Base-by-base conservation (phyloP, 306 rosid genomes). In the Vigna unguiculata region DNA sequence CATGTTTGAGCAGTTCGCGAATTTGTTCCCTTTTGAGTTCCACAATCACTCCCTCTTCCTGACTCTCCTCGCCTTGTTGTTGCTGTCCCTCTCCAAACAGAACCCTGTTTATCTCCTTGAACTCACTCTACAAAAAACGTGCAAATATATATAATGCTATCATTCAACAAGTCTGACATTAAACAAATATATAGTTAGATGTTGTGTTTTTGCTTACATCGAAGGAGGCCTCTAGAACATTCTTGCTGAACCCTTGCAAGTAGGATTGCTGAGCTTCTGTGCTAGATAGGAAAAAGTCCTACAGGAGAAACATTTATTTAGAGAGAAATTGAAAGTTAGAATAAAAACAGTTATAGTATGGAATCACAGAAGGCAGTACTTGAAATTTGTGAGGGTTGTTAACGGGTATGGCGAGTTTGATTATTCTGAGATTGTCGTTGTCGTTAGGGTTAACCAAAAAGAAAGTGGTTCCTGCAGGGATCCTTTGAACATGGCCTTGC, bases 381-480 rank as follows among this genome's bases (percentile, higher is more conserved):
- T 60, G 30, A 41, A 59, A n/a, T n/a, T n/a, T 1, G 5, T 74
- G 75, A 32, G 71, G 82, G 3, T 15, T 55, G 6, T 77, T 82
- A 14, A 71, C 7, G 0, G 85, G n/a, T n/a, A n/a, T n/a, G n/a
- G n/a, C n/a, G n/a, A n/a, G n/a, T n/a, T n/a, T n/a, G n/a, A n/a
- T n/a, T n/a, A n/a, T n/a, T n/a, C n/a, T n/a, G n/a, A n/a, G n/a
- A n/a, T n/a, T n/a, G n/a, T n/a, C n/a, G n/a, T n/a, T n/a, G n/a
- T n/a, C n/a, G n/a, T n/a, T n/a, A n/a, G n/a, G n/a, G n/a, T n/a
- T n/a, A n/a, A n/a, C n/a, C n/a, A n/a, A n/a, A n/a, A n/a, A n/a
- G n/a, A n/a, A n/a, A n/a, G n/a, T n/a, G n/a, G n/a, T n/a, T 4
- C 82, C 85, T 0, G 79, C 57, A 1, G 75, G 71, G 16, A 82